phyloP scores from a whole-genome alignment of 1,284 basidiomycete genomes.

The Papiliotrema flavescens region DNA sequence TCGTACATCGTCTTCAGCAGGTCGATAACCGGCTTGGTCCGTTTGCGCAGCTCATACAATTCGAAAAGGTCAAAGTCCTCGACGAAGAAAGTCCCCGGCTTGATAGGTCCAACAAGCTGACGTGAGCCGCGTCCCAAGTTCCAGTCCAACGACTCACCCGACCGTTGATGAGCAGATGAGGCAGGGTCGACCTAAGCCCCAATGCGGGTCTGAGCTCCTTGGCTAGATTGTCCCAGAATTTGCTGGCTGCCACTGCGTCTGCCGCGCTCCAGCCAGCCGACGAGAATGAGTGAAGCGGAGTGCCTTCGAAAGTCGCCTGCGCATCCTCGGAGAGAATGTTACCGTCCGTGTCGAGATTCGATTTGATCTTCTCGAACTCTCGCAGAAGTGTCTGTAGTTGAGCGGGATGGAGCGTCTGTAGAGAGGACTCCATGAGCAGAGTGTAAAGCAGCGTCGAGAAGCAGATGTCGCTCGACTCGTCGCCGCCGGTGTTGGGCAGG shows the following conservation, averaged over 20 bases:
- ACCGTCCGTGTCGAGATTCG: slow-evolving; percentile 19
- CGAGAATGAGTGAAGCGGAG: slow-evolving; percentile 18
- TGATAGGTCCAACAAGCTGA: slow-evolving; percentile 65
- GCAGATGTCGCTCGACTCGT: slow-evolving; percentile 9
- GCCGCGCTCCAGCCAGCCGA: slow-evolving; percentile 18
- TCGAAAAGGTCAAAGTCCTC: slow-evolving; percentile 68
- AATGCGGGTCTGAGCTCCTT: slow-evolving; percentile 42
- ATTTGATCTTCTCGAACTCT: slow-evolving; percentile 24
- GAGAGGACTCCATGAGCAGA: slow-evolving; percentile 21
- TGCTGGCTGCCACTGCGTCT: slow-evolving; percentile 30
- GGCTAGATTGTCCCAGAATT: slow-evolving; percentile 39
- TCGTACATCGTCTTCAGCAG: slow-evolving; percentile 60
- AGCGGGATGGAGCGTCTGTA: slow-evolving; percentile 23
- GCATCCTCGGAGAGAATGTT: slow-evolving; percentile 8
- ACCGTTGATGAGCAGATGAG: slow-evolving; percentile 72
- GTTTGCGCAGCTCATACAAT: slow-evolving; percentile 66
- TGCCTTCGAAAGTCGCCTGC: slow-evolving; percentile 3
- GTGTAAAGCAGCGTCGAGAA: slow-evolving; percentile 44
- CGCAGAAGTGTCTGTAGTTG: slow-evolving; percentile 36
- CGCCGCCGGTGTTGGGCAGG: slow-evolving; percentile 19
- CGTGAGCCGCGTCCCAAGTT: background rate
- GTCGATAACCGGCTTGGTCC: slow-evolving; percentile 63
- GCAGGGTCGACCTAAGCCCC: slow-evolving; percentile 58
- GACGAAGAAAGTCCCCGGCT: slow-evolving; percentile 56
- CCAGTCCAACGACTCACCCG: slow-evolving; percentile 55